phyloP scores from a whole-genome alignment of 495 filamentous ascomycete species.

The Neurospora discreta region DNA sequence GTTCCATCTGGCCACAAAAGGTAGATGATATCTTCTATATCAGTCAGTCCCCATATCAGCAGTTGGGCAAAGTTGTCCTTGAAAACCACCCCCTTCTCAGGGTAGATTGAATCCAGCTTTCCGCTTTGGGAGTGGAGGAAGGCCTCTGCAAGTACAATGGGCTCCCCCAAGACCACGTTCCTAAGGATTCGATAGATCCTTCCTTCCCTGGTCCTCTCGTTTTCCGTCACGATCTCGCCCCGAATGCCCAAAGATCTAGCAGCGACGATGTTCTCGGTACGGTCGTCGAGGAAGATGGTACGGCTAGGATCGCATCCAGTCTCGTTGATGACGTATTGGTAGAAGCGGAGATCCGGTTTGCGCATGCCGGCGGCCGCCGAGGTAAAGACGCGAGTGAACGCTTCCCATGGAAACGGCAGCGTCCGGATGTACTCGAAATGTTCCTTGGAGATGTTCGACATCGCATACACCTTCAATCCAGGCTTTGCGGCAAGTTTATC shows the following conservation, averaged over 20 bases:
- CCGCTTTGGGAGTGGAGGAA: background rate
- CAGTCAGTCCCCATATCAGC: constrained; percentile 12
- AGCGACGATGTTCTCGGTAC: constrained; percentile 13
- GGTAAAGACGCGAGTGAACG: constrained; percentile 10
- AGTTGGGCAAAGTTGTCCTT: constrained; percentile 17
- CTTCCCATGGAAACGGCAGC: constrained; percentile 10
- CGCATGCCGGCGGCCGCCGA: constrained; percentile 13
- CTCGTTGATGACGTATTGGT: constrained; percentile 9
- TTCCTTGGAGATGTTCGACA: constrained; percentile 9
- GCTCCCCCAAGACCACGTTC: background rate
- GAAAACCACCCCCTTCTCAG: constrained; percentile 1
- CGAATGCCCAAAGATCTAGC: constrained; percentile 14
- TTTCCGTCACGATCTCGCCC: background rate
- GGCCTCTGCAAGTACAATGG: background rate
- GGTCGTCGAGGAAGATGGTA: constrained; percentile 15
- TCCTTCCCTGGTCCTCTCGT: background rate
- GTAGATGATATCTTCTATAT: constrained; percentile 8
- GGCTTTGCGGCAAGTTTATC: background rate
- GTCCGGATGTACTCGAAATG: constrained; percentile 5
- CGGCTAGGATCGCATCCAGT: constrained; percentile 8
- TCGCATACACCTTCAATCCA: background rate
- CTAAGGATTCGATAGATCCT: background rate
- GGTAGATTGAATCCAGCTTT: constrained; percentile 3
- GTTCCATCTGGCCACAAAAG: constrained; percentile 11
- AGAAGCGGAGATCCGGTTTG: constrained; percentile 19